Percentiles rank a stretch among this genome's conserved stretches.
phyloP scores from a whole-genome alignment of 192 early-diverging fungal genomes.

The Physocladia obscura region DNA sequence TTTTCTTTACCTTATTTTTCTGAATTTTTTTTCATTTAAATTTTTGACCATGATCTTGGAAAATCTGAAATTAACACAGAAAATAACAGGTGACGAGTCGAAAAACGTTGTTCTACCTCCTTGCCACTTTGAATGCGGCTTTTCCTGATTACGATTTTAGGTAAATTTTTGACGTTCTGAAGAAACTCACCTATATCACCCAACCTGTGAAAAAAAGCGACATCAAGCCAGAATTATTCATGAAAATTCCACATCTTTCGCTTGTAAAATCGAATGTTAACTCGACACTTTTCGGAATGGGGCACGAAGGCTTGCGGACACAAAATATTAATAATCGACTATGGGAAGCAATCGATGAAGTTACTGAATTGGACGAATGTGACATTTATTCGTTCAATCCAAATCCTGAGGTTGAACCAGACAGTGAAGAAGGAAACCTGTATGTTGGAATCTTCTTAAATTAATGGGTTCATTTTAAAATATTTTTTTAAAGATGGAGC shows the following conservation, averaged over 20 bases:
- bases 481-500: slow-evolving; percentile 70
- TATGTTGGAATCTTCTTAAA: slow-evolving; percentile 39
- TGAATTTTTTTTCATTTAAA: too few relatives aligned
- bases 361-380: slow-evolving; percentile 78
- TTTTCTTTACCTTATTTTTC: too few relatives aligned
- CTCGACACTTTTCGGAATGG: slow-evolving; percentile 80
- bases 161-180: slow-evolving; percentile 37
- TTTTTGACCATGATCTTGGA: too few relatives aligned
- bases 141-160: slow-evolving; percentile 98
- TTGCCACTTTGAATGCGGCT: slow-evolving; percentile 92
- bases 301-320: slow-evolving; percentile 48
- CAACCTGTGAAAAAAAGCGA: slow-evolving; percentile 52
- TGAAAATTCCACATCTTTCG: slow-evolving; percentile 69
- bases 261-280: slow-evolving; percentile 82
- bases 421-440: slow-evolving; percentile 84
- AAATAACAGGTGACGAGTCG: slow-evolving; percentile 70
- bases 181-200: neutral
- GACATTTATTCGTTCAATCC: slow-evolving; percentile 92
- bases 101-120: slow-evolving; percentile 89
- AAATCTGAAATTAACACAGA: too few relatives aligned
- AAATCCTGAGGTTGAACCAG: slow-evolving; percentile 84
- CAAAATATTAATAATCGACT: slow-evolving; percentile 58
- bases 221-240: slow-evolving; percentile 75
- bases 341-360: slow-evolving; percentile 86
- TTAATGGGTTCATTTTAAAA: neutral